Base-by-base conservation (phyloP, 140 eudicot genomes). In the Oenanthe javanica region DNA sequence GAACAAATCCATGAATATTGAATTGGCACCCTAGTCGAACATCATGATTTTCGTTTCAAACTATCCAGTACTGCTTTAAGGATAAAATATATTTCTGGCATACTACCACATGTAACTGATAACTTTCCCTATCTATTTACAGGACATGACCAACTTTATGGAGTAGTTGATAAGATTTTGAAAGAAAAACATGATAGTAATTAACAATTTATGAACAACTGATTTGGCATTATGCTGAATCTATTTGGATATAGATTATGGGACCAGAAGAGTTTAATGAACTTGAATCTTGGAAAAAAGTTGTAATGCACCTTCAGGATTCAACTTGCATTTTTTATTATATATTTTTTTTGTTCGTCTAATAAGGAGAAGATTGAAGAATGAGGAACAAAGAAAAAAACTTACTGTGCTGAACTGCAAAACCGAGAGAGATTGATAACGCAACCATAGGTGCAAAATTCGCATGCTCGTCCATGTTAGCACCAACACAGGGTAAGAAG, bases 401-500 rank as follows among this genome's bases (percentile, higher is more conserved):
- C 92, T 91, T 83, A 96, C 99, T 9, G 98, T 89, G 50, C 90
- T 83, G 45, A 93, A 96, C 74, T 86, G 92, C 54, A 96, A 89
- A 84, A 89, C 97, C 45, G 99, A 93, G 75, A 96, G 97, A 64
- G 99, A 96, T 70, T 79, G 89, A 84, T 91, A 96, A 50, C 99
- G 98, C 38, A 96, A 86, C 97, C 98, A 93, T 52, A 96, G 99
- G 84, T 96, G 99, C 52, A 96, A 83, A 83, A 96, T 90, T 78
- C 99, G 91, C 90, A 88, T 57, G 79, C 85, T 82, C 83, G 88
- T 84, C 99, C 99, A 96, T 84, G 97, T 96, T 10, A 81, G 85
- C 77, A 86, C 87, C 80, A 96, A 79, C 73, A 86, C 80, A 0
- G 91, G 87, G 85, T 89, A 96, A 49, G 97, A 91, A 45, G 89